These are phyloP conservation scores for Suillus subluteus DNA, from an alignment of 768 basidiomycete species.

Conservation along the genomic window DNA sequence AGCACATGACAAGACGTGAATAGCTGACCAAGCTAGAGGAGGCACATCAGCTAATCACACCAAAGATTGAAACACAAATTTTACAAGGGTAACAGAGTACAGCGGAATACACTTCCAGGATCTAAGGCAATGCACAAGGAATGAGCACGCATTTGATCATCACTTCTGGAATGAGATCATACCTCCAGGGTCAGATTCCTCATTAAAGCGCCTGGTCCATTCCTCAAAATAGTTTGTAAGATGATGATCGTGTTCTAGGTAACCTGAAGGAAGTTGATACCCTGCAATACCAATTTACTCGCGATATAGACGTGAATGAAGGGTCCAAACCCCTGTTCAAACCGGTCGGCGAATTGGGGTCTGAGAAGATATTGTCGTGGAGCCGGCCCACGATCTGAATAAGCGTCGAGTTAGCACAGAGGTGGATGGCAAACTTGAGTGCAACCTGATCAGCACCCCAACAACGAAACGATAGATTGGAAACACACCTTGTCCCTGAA, in stretches of 20 bases:
- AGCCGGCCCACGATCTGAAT: too few species aligned
- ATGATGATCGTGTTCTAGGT: slow-evolving; percentile 63
- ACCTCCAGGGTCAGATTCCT: slow-evolving; percentile 66
- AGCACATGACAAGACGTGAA: slow-evolving; percentile 83
- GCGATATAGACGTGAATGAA: background rate
- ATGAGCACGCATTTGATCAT: background rate
- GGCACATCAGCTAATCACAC: slow-evolving; percentile 14
- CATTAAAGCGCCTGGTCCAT: slow-evolving; percentile 61
- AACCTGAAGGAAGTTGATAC: slow-evolving; percentile 67
- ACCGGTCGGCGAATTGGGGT: slow-evolving; percentile 66
- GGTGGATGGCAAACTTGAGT: too few species aligned
- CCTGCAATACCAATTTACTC: slow-evolving; percentile 38
- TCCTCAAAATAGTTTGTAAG: slow-evolving; percentile 66
- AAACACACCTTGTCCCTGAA: too few species aligned
- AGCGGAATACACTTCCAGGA: slow-evolving; percentile 60
- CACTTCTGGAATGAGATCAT: slow-evolving; percentile 10
- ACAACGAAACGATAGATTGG: too few species aligned
- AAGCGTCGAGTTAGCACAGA: too few species aligned
- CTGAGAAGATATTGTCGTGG: slow-evolving; percentile 58
- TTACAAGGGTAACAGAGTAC: slow-evolving; percentile 73
- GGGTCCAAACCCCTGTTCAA: slow-evolving; percentile 61
- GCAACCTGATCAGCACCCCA: too few species aligned
- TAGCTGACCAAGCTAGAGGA: slow-evolving; percentile 66
- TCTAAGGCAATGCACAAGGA: slow-evolving; percentile 42
- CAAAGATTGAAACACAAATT: slow-evolving; percentile 25